Percentiles rank a stretch among this genome's conserved stretches.
Conservation (phyloP, 306 rosid genomes). For the Cicer cuneatum region DNA sequence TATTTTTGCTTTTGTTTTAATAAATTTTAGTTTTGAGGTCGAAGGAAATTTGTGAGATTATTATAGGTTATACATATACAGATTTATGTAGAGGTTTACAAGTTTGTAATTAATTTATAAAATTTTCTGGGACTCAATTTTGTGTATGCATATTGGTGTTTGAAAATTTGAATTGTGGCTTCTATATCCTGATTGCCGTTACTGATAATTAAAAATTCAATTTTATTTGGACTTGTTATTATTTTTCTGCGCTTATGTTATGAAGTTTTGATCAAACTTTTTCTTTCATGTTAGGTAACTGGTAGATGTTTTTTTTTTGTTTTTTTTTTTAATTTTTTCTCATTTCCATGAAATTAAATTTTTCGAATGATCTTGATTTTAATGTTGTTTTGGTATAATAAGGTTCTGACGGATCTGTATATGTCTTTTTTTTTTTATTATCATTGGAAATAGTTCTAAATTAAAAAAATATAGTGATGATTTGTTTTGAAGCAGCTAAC, state of each 20-base stretch:
- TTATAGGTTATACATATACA: background rate
- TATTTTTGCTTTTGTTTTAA: background rate
- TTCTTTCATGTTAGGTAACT: background rate
- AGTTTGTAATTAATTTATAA: slow-evolving; percentile 2
- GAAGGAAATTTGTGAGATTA: background rate
- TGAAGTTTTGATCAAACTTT: background rate
- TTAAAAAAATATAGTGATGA: background rate
- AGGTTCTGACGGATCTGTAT: background rate
- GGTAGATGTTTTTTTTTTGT: slow-evolving; percentile 1
- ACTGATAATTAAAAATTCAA: background rate
- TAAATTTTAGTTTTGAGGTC: slow-evolving; percentile 22
- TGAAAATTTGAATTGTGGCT: slow-evolving; percentile 14
- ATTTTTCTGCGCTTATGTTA: background rate
- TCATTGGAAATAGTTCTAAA: too few relatives aligned
- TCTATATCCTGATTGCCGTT: background rate
- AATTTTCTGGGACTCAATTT: background rate
- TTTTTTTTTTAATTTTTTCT: slow-evolving; percentile 3
- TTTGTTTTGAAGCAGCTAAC: background rate
- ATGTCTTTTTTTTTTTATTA: too few relatives aligned
- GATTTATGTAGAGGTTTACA: slow-evolving; percentile 3
- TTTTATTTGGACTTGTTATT: background rate
- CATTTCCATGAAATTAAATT: background rate
- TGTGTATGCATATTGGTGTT: slow-evolving; percentile 5
- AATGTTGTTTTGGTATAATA: background rate
- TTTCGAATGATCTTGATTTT: background rate